These are phyloP conservation scores for Diaporthe vexans DNA, from an alignment of 2,329 filamentous ascomycete genomes.

Conservation along the genomic window DNA sequence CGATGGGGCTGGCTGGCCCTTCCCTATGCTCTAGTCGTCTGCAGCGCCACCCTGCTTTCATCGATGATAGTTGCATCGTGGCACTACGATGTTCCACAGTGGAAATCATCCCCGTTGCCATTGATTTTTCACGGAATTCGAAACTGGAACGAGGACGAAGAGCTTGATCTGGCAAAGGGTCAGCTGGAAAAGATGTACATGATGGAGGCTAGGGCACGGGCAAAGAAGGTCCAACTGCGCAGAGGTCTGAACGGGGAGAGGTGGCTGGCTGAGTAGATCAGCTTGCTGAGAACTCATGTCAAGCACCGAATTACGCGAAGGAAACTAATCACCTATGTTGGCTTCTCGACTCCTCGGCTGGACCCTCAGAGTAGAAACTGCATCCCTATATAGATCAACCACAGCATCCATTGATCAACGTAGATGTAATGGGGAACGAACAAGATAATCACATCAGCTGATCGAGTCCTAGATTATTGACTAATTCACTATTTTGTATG, in stretches of 20 bases:
- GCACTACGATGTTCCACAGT: background rate
- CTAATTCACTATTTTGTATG: too few species aligned
- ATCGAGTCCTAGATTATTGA: background rate
- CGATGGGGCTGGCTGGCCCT: background rate
- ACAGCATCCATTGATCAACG: too few species aligned
- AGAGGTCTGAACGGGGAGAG: background rate
- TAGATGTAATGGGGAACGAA: background rate
- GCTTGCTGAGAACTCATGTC: too few species aligned
- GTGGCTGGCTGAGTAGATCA: constrained; percentile 3
- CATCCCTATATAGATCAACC: too few species aligned
- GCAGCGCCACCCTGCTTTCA: background rate
- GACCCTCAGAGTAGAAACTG: background rate
- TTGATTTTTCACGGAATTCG: background rate
- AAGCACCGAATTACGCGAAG: too few species aligned
- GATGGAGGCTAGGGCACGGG: background rate
- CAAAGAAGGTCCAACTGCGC: background rate
- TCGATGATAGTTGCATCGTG: background rate
- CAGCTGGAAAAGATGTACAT: background rate
- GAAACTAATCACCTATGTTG: background rate
- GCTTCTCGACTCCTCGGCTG: background rate
- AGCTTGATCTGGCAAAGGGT: background rate
- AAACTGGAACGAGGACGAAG: background rate
- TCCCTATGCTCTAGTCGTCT: background rate
- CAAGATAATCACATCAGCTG: background rate
- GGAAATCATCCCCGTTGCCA: constrained; percentile 9